Base-by-base conservation (phyloP, 2,329 filamentous ascomycete genomes). In the Penicillium sp. region DNA sequence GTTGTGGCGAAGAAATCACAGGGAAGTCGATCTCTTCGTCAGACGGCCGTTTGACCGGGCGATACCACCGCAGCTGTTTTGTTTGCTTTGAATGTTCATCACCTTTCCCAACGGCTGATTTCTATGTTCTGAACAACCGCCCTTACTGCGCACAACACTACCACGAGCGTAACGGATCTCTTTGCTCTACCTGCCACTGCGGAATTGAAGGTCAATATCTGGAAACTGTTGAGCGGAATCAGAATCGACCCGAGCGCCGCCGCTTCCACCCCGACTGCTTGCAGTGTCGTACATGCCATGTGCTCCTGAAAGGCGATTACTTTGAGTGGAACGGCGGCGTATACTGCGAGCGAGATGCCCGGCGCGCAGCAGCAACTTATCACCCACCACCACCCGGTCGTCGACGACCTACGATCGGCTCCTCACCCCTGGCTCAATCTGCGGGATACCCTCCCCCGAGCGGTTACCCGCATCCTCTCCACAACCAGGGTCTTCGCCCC, bases 201-300 rank as follows among this genome's bases (percentile, higher is more conserved):
- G 94, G 94, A 14, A 97, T 99, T 63, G 94, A 99, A 73, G 94
- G 94, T 0, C 88, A 92, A 64, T 99, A 96, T 67, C 80, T 97
- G 35, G 92, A 96, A 71, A 95, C 94, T 27, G 89, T 75, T n/a
- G 75, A 75, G 50, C 64, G 65, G 15, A 68, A 66, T 14, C 68
- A 64, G 2, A 71, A 69, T 5, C 67, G 69, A 15, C 64, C 53
- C 2, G 67, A 69, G 33, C 63, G 81, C 31, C 82, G 85, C 64
- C 97, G 97, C 71, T 94, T 92, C 73, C 94, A 99, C 71, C 85
- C 90, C 0, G 80, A 84, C 7, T 99, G 94, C 75, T 90, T 99
- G 75, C 87, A 86, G 47, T 97, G 94, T 70, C 82, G 82, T 43
- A 79, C 78, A 63, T 97, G 93, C 69, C 84, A 85, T 29, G 75